Conservation (phyloP, 345 rosid genomes). For the Stellera chamaejasme region DNA sequence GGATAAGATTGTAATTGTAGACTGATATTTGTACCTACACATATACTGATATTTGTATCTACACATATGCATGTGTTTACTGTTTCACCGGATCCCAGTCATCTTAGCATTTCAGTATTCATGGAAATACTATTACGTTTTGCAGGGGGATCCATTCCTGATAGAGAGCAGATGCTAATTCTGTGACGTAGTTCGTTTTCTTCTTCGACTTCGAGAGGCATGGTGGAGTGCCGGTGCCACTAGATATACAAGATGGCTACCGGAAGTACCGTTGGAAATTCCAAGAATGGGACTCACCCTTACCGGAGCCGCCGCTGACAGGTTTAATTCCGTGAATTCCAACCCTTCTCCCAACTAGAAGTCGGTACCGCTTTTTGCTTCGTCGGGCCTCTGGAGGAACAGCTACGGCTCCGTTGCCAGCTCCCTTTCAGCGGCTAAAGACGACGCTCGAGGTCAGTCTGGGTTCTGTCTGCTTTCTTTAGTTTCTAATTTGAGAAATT, state of each 20-base stretch:
- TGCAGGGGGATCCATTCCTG: constrained; percentile 86
- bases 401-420: constrained; percentile 60
- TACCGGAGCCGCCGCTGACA: constrained; percentile 21
- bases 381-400: constrained; percentile 51
- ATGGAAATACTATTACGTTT: constrained; percentile 8
- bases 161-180: constrained; percentile 67
- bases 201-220: not conserved
- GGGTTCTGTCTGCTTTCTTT: not conserved
- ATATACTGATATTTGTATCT: too few relatives aligned
- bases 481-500: too few relatives aligned
- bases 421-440: constrained; percentile 24
- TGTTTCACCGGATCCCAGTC: too few relatives aligned
- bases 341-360: constrained; percentile 51
- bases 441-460: constrained; percentile 58
- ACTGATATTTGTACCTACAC: too few relatives aligned
- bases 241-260: constrained; percentile 27
- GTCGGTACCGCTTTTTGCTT: constrained; percentile 8
- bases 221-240: not conserved
- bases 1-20: too few relatives aligned
- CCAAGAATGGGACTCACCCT: constrained; percentile 42
- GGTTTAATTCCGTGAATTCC: constrained; percentile 34
- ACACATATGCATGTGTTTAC: too few relatives aligned
- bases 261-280: constrained; percentile 35
- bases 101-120: constrained; percentile 1
- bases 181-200: not conserved